Evolutionary conservation across 2,329 filamentous ascomycete genomes (phyloP), one percentile per base, ranked within the genome.

Genomic region (Didymella exigua): DNA sequence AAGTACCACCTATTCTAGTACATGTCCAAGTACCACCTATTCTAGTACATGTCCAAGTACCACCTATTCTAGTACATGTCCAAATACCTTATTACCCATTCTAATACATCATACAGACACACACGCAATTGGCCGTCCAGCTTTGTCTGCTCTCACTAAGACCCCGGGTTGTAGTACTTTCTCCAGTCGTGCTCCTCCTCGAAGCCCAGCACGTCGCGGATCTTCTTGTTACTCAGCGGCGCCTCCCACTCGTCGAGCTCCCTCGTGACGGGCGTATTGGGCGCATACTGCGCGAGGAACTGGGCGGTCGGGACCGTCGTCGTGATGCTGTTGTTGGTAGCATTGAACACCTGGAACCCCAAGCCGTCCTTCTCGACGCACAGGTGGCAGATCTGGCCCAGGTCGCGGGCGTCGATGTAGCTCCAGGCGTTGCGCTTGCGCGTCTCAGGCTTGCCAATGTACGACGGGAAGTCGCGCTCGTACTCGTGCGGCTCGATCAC

Each of bases 331-430:
- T 85, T 80, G 63, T 88, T 88, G 0, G 84, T 85, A 1, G 84
- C 85, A 64, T 88, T 88, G 71, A 87, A 88, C 0, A 87, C 74
- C 65, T 87, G 84, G 61, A 85, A 88, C 0, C 85, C 85, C 9
- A 88, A 63, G 0, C 82, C 84, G 63, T 79, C 77, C 60, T 80
- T 82, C 56, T 78, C 60, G 4, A 87, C 76, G 16, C 77, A 79
- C 8, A 82, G 63, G 58, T 86, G 76, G 64, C 83, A 86, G 52
- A 88, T 87, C 69, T 84, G 82, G 0, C 84, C 86, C 2, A 88
- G 68, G 61, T 88, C 85, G 4, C 84, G 71, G 0, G 83, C 83
- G 66, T 88, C 85, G 19, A 84, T 85, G 66, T 88, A 88, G 19
- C 78, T 81, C 85, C 85, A 88, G 0, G 82, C 85, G 65, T 87